Percentiles rank a stretch among this genome's conserved stretches.
Conservation (phyloP, 106 monocot species). For the Triglochin maritima region DNA sequence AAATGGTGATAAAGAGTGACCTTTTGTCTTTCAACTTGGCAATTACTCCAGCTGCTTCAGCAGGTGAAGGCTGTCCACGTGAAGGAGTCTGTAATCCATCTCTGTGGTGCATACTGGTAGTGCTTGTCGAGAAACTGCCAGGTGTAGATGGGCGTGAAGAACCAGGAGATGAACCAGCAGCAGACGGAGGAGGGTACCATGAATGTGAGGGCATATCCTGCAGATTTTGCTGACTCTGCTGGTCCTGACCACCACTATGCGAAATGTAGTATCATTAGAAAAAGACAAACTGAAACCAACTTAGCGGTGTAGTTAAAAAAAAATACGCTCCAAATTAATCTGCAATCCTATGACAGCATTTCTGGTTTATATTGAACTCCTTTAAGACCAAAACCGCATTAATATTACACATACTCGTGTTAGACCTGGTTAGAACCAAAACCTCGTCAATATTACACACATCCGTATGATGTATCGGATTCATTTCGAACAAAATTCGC, state of each 20-base stretch:
- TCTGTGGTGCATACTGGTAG: slow-evolving; percentile 24
- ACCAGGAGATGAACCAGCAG: slow-evolving; percentile 28
- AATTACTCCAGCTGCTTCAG: slow-evolving; percentile 78
- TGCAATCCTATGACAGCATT: no score
- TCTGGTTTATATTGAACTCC: no score
- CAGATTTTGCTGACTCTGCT: slow-evolving; percentile 19
- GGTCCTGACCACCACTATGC: slow-evolving; percentile 33
- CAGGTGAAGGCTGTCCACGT: slow-evolving; percentile 48
- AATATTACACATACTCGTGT: no score
- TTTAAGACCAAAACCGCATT: no score
- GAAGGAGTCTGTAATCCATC: slow-evolving; percentile 42
- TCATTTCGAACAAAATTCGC: no score
- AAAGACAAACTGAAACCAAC: no score
- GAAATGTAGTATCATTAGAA: no score
- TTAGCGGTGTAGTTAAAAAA: no score
- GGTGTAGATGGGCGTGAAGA: slow-evolving; percentile 37
- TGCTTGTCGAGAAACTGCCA: slow-evolving; percentile 26
- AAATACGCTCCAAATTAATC: no score
- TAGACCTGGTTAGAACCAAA: no score
- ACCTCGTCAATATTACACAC: no score
- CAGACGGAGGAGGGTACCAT: slow-evolving; percentile 67
- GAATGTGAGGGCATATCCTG: slow-evolving; percentile 51
- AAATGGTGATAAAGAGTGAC: slow-evolving; percentile 8
- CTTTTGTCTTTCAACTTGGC: slow-evolving; percentile 79
- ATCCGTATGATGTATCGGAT: no score